These are phyloP conservation scores for Candida sp. DNA, from an alignment of 1,139 yeast species.

Conservation along the genomic window DNA sequence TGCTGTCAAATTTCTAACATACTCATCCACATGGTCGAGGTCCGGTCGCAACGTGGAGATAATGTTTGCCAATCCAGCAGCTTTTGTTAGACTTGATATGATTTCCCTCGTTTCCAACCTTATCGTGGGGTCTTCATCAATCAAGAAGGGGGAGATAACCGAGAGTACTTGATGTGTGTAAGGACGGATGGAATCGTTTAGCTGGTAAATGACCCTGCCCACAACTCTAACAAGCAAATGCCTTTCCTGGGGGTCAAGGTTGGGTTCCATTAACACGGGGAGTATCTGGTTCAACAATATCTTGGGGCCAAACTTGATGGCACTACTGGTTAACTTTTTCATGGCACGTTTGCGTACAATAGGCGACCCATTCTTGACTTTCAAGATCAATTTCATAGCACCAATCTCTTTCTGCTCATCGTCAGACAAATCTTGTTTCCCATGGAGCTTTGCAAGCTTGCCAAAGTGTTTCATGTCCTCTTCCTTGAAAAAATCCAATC, in stretches of 20 bases:
- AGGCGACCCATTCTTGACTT: constrained; percentile 81
- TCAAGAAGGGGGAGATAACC: constrained; percentile 78
- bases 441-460: constrained; percentile 48
- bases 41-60: constrained; percentile 81
- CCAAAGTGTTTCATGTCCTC: constrained; percentile 79
- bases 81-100: constrained; percentile 72
- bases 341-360: constrained; percentile 71
- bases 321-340: constrained; percentile 67
- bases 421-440: constrained; percentile 34
- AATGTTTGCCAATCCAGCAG: constrained; percentile 84
- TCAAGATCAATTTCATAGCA: constrained; percentile 66
- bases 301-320: constrained; percentile 71
- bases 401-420: constrained; percentile 65
- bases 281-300: constrained; percentile 69
- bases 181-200: constrained; percentile 72
- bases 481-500: constrained; percentile 67
- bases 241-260: constrained; percentile 82
- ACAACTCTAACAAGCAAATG: constrained; percentile 80
- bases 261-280: constrained; percentile 75
- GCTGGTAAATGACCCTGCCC: constrained; percentile 67
- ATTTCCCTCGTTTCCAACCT: constrained; percentile 84
- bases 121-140: constrained; percentile 78
- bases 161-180: constrained; percentile 73
- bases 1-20: constrained; percentile 77
- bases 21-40: constrained; percentile 83